A percentile compares a stretch with the other conserved stretches of the same genome.
Conservation (phyloP, 2,329 filamentous ascomycete species). For the Aspergillus fijiensis region DNA sequence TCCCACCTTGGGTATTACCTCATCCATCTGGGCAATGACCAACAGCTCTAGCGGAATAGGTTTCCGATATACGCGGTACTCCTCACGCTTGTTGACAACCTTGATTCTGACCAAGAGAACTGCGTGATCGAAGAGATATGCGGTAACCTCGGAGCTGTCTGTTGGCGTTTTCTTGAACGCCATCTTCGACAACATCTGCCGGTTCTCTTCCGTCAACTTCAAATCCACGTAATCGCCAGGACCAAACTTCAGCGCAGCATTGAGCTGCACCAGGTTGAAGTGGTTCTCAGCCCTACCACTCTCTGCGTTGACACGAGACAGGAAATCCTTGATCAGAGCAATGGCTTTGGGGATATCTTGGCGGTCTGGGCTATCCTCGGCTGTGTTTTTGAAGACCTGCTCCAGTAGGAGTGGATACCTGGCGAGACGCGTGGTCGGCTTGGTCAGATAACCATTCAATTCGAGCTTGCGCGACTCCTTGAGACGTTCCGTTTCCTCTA, state of each 20-base stretch:
- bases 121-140: constrained; percentile 94
- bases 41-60: constrained; percentile 93
- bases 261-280: constrained; percentile 89
- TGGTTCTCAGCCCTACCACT: constrained; percentile 97
- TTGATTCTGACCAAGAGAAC: constrained; percentile 89
- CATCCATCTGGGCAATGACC: constrained; percentile 95
- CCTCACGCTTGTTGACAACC: constrained; percentile 86
- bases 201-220: constrained; percentile 88
- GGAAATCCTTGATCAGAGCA: constrained; percentile 78
- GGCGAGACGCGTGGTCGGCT: constrained; percentile 91
- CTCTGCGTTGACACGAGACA: constrained; percentile 87
- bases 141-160: constrained; percentile 85
- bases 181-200: constrained; percentile 92
- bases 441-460: constrained; percentile 95
- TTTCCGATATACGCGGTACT: constrained; percentile 91
- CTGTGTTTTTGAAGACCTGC: constrained; percentile 86
- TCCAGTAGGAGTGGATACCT: constrained; percentile 91
- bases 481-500: constrained; percentile 91
- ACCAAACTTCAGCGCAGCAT: constrained; percentile 87
- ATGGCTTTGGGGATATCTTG: constrained; percentile 90
- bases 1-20: constrained; percentile 79
- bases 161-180: constrained; percentile 88
- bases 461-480: constrained; percentile 97
- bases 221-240: constrained; percentile 89
- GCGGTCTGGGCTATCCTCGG: constrained; percentile 84